Conservation (phyloP, 106 monocot genomes). For the Acorus gramineus region DNA sequence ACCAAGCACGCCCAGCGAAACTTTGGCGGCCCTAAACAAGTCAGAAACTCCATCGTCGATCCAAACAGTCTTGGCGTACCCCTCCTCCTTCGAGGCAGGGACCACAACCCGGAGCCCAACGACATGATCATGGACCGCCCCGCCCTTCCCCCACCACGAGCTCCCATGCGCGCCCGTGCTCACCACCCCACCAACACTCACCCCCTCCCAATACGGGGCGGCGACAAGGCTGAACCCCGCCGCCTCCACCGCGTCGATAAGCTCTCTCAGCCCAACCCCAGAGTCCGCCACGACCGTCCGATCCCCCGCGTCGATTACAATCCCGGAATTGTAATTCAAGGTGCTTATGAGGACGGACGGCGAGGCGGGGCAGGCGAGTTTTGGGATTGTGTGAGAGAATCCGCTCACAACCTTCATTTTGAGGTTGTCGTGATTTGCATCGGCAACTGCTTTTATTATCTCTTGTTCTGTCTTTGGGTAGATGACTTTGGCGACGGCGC, state of each 20-base stretch:
- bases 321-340: constrained; percentile 18
- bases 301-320: constrained; percentile 20
- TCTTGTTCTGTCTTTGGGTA: constrained; percentile 57
- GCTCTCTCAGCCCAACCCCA: constrained; percentile 47
- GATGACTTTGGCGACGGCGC: constrained; percentile 27
- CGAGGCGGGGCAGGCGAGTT: constrained; percentile 42
- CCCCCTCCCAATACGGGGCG: constrained; percentile 81
- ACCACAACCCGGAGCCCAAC: constrained; percentile 46
- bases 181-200: constrained; percentile 53
- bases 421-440: constrained; percentile 18
- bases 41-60: constrained; percentile 10
- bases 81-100: constrained; percentile 28
- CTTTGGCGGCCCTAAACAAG: constrained; percentile 34
- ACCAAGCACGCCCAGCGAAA: constrained; percentile 64
- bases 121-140: constrained; percentile 60
- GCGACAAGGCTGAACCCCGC: constrained; percentile 55
- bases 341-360: constrained; percentile 51
- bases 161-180: constrained; percentile 75
- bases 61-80: constrained; percentile 45
- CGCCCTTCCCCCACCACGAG: constrained; percentile 79
- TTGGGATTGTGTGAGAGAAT: constrained; percentile 76
- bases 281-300: constrained; percentile 39
- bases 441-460: constrained; percentile 32
- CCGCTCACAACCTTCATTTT: constrained; percentile 51
- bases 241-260: constrained; percentile 54